These are phyloP conservation scores for Wickerhamomyces subpelliculosus DNA, from an alignment of 805 yeast species.

Conservation along the genomic window DNA sequence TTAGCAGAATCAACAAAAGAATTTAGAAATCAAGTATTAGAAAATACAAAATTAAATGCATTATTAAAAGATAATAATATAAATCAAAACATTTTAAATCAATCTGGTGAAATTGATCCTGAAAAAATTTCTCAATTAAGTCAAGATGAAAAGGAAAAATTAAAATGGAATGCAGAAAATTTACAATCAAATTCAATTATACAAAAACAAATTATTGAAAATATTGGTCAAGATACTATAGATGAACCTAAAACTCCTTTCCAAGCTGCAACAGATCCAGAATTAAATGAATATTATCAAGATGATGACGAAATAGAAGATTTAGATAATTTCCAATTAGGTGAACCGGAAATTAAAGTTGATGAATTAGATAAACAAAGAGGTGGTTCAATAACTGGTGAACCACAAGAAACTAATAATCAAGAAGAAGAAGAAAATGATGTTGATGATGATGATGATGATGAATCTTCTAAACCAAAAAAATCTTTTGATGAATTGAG, in stretches of 20 bases:
- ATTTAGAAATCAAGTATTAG: conserved; percentile 64
- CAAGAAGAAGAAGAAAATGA: conserved; percentile 30
- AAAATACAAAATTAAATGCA: conserved; percentile 74
- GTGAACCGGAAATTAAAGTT: conserved; percentile 44
- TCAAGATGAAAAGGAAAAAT: conserved; percentile 28
- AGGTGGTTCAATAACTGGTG: conserved; percentile 12
- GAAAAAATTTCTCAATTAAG: conserved; percentile 5
- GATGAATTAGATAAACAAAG: conserved; percentile 21
- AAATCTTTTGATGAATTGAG: conserved; percentile 23
- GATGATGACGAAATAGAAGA: conserved; percentile 49
- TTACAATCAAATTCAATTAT: conserved; percentile 52
- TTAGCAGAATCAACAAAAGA: conserved; percentile 32
- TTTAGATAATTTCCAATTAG: conserved; percentile 47
- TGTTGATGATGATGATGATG: conserved; percentile 15
- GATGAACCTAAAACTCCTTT: conserved; percentile 96
- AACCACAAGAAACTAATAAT: conserved; percentile 16
- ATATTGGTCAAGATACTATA: conserved; percentile 49
- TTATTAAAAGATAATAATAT: conserved; percentile 31
- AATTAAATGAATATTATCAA: conserved; percentile 67
- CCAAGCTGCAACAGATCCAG: conserved; percentile 81
- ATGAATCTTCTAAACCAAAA: conserved; percentile 38
- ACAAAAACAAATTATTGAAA: conserved; percentile 52
- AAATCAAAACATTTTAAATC: conserved; percentile 18
- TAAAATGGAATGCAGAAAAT: conserved; percentile 84
- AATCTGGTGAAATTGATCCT: conserved; percentile 9